phyloP scores from a whole-genome alignment of 208 protist species.

The Wallacemonas sp. region DNA sequence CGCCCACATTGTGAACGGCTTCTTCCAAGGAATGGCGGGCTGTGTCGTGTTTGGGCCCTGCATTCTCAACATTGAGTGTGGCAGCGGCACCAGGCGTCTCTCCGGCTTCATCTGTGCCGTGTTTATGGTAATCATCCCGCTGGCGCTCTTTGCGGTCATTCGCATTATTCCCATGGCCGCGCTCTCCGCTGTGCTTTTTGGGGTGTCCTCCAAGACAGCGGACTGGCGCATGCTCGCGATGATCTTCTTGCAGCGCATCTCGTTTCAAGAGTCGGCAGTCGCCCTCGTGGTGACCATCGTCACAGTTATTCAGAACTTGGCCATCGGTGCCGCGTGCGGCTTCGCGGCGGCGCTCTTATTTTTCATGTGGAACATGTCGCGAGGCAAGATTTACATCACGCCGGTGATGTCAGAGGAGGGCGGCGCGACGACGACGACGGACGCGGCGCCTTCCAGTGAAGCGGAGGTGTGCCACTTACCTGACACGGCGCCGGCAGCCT shows the following conservation, averaged over 20 bases:
- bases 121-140: slow-evolving; percentile 44
- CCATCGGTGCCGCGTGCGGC: slow-evolving; percentile 41
- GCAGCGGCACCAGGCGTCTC: slow-evolving; percentile 38
- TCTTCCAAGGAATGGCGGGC: slow-evolving; percentile 52
- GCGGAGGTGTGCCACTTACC: too few relatives aligned
- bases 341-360: slow-evolving; percentile 46
- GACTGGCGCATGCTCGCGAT: slow-evolving; percentile 57
- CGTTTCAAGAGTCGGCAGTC: slow-evolving; percentile 51
- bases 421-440: background rate
- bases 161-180: slow-evolving; percentile 49
- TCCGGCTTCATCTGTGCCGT: slow-evolving; percentile 49
- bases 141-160: slow-evolving; percentile 48
- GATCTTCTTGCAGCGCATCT: slow-evolving; percentile 56
- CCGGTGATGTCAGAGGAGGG: background rate
- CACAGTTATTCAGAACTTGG: slow-evolving; percentile 42
- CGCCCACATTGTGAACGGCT: slow-evolving; percentile 55
- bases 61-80: slow-evolving; percentile 57
- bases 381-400: slow-evolving; percentile 27
- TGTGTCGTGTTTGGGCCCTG: slow-evolving; percentile 50
- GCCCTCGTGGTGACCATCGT: slow-evolving; percentile 54
- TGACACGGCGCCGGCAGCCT: too few relatives aligned
- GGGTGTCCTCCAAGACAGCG: slow-evolving; percentile 50
- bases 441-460: background rate
- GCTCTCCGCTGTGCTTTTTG: slow-evolving; percentile 45
- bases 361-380: slow-evolving; percentile 63